A percentile compares a stretch with the other conserved stretches of the same genome.
Conservation (phyloP, 2,329 filamentous ascomycete species). For the Lecanicillium sp. region DNA sequence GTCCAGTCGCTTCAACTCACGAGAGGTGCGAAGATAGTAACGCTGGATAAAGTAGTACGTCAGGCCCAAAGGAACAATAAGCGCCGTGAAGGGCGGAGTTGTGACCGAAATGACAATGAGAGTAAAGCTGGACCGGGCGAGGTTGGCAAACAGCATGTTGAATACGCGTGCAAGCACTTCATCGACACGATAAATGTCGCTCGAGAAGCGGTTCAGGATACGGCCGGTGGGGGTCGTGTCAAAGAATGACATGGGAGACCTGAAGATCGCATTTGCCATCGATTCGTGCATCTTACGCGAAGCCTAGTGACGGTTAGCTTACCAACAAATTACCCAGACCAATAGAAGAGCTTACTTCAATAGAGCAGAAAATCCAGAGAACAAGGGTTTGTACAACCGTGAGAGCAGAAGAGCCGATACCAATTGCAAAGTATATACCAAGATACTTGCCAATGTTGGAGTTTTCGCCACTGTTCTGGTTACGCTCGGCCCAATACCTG, state of each 20-base stretch:
- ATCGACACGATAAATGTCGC: slow-evolving; percentile 75
- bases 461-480: slow-evolving; percentile 60
- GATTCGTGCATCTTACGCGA: slow-evolving; percentile 93
- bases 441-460: slow-evolving; percentile 79
- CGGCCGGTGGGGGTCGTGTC: slow-evolving; percentile 95
- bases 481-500: slow-evolving; percentile 82
- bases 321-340: no score
- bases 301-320: no score
- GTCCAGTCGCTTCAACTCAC: slow-evolving; percentile 92
- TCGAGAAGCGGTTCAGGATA: slow-evolving; percentile 92
- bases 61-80: slow-evolving; percentile 72
- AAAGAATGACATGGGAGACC: slow-evolving; percentile 97
- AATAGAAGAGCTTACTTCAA: no score
- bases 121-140: slow-evolving; percentile 70
- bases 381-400: slow-evolving; percentile 90
- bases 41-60: slow-evolving; percentile 91
- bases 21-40: slow-evolving; percentile 93
- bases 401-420: slow-evolving; percentile 74
- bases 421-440: slow-evolving; percentile 91
- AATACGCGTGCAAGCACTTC: slow-evolving; percentile 94
- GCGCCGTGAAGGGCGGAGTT: slow-evolving; percentile 69
- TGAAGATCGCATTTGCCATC: slow-evolving; percentile 96
- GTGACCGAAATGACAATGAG: slow-evolving; percentile 74
- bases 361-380: slow-evolving; percentile 98
- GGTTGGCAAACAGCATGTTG: slow-evolving; percentile 87